A percentile compares a stretch with the other conserved stretches of the same genome.
These are phyloP conservation scores for Penicillium olsonii DNA, from an alignment of 2,329 filamentous ascomycete species.

Conservation along the genomic window DNA sequence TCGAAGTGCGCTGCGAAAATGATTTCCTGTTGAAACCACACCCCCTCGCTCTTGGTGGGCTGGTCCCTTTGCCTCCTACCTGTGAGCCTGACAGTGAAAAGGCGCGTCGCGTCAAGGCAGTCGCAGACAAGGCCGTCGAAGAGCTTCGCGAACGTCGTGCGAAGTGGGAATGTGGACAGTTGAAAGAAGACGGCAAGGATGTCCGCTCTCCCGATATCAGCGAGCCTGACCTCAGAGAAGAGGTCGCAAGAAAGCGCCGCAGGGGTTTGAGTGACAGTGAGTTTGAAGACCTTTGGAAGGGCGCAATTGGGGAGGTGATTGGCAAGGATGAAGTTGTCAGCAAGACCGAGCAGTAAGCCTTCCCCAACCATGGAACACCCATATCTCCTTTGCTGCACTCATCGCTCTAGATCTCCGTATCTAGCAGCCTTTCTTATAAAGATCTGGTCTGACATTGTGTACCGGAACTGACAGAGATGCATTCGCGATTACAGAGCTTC, in stretches of 20 bases:
- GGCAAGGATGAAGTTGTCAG: slow-evolving; percentile 62
- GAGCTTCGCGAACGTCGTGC: slow-evolving; percentile 82
- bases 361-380: slow-evolving; percentile 10
- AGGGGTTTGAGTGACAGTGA: slow-evolving; percentile 83
- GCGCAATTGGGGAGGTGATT: slow-evolving; percentile 52
- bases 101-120: slow-evolving; percentile 78
- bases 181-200: slow-evolving; percentile 62
- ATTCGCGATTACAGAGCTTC: slow-evolving; percentile 71
- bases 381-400: slow-evolving; percentile 19
- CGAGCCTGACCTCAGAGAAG: slow-evolving; percentile 72
- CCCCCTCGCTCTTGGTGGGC: slow-evolving; percentile 76
- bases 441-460: slow-evolving; percentile 53
- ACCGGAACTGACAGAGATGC: slow-evolving; percentile 79
- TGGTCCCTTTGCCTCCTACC: slow-evolving; percentile 82
- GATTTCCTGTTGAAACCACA: slow-evolving; percentile 86
- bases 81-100: slow-evolving; percentile 96
- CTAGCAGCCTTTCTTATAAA: slow-evolving; percentile 24
- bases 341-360: slow-evolving; percentile 60
- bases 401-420: slow-evolving; percentile 21
- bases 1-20: slow-evolving; percentile 76
- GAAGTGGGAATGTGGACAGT: slow-evolving; percentile 84
- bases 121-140: slow-evolving; percentile 85
- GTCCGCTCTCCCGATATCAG: slow-evolving; percentile 66
- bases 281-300: slow-evolving; percentile 77
- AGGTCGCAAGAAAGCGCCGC: slow-evolving; percentile 72